Conservation (phyloP, 257 asterid genomes). For the Jacaranda mimosifolia region DNA sequence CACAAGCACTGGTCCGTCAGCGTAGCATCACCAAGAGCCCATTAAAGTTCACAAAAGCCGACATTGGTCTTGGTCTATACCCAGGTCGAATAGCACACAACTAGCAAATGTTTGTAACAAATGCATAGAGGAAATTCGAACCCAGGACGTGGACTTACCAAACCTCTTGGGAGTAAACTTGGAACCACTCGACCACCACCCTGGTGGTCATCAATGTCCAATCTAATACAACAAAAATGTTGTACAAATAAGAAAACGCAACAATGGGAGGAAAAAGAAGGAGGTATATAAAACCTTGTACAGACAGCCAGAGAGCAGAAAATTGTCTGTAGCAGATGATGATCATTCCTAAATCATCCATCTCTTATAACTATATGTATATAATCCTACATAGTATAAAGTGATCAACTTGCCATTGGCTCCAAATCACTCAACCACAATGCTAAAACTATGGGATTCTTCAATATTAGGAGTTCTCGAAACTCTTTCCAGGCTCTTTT, state of each 20-base stretch:
- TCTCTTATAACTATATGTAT: not conserved
- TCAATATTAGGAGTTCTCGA: slow-evolving; percentile 46
- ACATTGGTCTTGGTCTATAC: no score
- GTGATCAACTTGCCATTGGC: not conserved
- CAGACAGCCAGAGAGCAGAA: slow-evolving; percentile 26
- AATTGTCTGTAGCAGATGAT: slow-evolving; percentile 18
- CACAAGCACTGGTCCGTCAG: no score
- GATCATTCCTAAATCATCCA: not conserved
- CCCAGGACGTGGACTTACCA: no score
- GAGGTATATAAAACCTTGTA: slow-evolving; percentile 3
- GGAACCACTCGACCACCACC: no score
- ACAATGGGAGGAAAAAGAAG: not conserved
- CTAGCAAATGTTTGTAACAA: no score
- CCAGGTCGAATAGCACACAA: no score
- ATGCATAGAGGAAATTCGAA: no score
- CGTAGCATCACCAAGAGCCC: no score
- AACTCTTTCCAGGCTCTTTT: slow-evolving; percentile 31
- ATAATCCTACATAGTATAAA: not conserved
- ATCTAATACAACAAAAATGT: slow-evolving; percentile 6
- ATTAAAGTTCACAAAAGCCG: no score
- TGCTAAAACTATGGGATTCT: slow-evolving; percentile 46
- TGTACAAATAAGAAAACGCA: not conserved
- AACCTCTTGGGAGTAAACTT: no score
- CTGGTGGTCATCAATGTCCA: no score
- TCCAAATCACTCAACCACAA: slow-evolving; percentile 42